Evolutionary conservation across 805 yeast genomes (phyloP), one percentile per base, ranked within the genome.

Genomic region (Candida ovalis): DNA sequence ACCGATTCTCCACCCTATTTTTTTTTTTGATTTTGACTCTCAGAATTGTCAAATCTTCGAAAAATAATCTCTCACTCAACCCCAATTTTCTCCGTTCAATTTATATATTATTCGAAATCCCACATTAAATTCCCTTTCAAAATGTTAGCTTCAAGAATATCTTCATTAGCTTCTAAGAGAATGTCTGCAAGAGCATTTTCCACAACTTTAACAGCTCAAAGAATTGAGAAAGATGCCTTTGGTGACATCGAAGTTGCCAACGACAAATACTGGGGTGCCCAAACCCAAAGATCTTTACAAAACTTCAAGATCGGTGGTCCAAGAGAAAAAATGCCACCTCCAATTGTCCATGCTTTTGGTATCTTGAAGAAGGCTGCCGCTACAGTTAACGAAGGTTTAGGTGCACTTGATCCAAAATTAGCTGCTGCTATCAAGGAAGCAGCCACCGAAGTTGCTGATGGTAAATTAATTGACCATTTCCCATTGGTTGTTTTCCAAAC

Each of bases 401-500:
- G 98, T 38, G 74, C 77, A 47, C 77, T 92, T 57, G 96, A 92
- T 66, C 86, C 96, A 52, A 82, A 85, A 70, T 64, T 92, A 42
- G 82, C 97, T 8, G 73, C 71, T 33, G 96, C 96, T 44, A 94
- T 94, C 66, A 84, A 88, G 73, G 78, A 83, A 67, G 99, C 98
- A 44, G 97, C 98, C 50, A 86, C 90, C 60, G 99, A 94, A 71
- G 98, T 94, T 36, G 77, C 87, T 43, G 88, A 85, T 60, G 99
- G 99, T 56, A 88, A 89, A 70, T 80, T 94, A 66, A 78, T 82
- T 54, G 96, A 86, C 62, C 96, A 94, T 71, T 94, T 94, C 84
- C 99, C 99, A 49, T 77, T 94, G 68, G 99, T 94, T 50, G 97
- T 94, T 33, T 94, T 90, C 86, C 99, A 94, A 76, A 94, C 99